phyloP scores from a whole-genome alignment of 345 rosid species.

The thale cress (Arabidopsis thaliana) region DNA sequence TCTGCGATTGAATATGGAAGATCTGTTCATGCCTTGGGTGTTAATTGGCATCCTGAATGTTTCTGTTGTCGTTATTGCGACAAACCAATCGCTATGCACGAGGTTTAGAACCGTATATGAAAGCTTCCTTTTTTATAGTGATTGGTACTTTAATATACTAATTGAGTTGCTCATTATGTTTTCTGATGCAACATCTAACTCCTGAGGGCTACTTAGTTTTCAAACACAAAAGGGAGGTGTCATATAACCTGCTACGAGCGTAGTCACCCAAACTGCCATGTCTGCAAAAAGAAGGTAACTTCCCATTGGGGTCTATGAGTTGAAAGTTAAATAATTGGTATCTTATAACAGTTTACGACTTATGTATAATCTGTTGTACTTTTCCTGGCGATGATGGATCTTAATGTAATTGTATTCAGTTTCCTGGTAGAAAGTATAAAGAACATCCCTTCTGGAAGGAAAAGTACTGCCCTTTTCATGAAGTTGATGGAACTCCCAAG shows the following conservation, averaged over 20 bases:
- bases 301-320: background rate
- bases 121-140: background rate
- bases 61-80: constrained; percentile 68
- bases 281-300: constrained; percentile 36
- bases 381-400: constrained; percentile 14
- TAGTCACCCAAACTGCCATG: constrained; percentile 18
- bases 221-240: constrained; percentile 38
- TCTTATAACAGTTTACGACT: background rate
- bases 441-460: constrained; percentile 62
- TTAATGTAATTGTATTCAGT: constrained; percentile 51
- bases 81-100: constrained; percentile 62
- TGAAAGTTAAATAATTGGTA: background rate
- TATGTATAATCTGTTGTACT: background rate
- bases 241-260: constrained; percentile 33
- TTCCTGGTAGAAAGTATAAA: constrained; percentile 56
- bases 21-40: constrained; percentile 72
- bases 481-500: constrained; percentile 65
- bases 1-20: constrained; percentile 53
- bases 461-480: constrained; percentile 80
- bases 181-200: constrained; percentile 3
- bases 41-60: constrained; percentile 77
- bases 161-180: background rate
- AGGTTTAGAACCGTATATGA: constrained; percentile 48
- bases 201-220: constrained; percentile 26
- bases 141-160: background rate